Conservation (phyloP, 768 basidiomycete genomes). For the Krasilnikovozyma curviuscula region DNA sequence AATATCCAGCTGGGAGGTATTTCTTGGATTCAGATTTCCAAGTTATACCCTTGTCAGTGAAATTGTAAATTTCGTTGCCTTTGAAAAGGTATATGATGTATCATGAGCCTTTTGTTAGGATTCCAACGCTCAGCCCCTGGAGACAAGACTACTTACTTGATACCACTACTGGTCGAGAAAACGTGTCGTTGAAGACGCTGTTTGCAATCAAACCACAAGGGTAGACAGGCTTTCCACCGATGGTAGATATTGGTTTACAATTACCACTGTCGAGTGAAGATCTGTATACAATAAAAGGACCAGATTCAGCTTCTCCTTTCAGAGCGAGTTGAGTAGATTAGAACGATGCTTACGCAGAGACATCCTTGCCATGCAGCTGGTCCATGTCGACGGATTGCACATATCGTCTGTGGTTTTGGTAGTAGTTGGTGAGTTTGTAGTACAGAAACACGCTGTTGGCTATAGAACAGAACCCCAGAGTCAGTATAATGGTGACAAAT, state of each 20-base stretch:
- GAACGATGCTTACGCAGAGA: slow-evolving; percentile 32
- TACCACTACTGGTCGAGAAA: too few relatives aligned
- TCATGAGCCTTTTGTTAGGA: too few relatives aligned
- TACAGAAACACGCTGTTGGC: slow-evolving; percentile 64
- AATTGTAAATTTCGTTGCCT: slow-evolving; percentile 50
- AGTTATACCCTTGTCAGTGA: slow-evolving; percentile 65
- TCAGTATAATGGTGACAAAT: too few relatives aligned
- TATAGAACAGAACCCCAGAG: background rate
- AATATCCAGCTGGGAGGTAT: slow-evolving; percentile 47
- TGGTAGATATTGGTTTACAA: slow-evolving; percentile 58
- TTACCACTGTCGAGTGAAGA: slow-evolving; percentile 35
- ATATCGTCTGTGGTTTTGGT: slow-evolving; percentile 94
- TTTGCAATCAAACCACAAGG: slow-evolving; percentile 97
- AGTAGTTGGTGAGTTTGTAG: slow-evolving; percentile 51
- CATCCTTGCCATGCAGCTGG: slow-evolving; percentile 60
- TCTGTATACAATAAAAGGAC: background rate
- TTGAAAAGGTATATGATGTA: too few relatives aligned
- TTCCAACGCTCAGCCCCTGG: too few relatives aligned
- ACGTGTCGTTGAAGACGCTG: slow-evolving; percentile 78
- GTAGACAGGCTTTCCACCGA: slow-evolving; percentile 44
- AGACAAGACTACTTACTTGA: too few relatives aligned
- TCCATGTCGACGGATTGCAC: slow-evolving; percentile 72
- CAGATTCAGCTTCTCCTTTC: background rate
- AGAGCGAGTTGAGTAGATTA: slow-evolving; percentile 16
- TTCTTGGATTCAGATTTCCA: slow-evolving; percentile 91